These are phyloP conservation scores for Rhodomyrtus tomentosa DNA, from an alignment of 345 rosid species.

Conservation along the genomic window DNA sequence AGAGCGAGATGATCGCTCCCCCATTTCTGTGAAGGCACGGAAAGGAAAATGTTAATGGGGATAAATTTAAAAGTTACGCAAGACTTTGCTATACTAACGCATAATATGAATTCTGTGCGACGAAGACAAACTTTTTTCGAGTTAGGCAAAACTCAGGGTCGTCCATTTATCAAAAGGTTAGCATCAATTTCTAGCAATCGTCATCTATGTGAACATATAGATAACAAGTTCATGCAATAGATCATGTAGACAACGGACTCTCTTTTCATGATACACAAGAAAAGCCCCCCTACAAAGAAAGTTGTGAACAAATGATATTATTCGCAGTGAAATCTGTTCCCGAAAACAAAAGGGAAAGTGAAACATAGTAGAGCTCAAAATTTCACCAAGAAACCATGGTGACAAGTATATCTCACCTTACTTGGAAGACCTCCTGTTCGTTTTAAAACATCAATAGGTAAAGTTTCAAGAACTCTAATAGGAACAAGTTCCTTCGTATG, in stretches of 20 bases:
- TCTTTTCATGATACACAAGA: background rate
- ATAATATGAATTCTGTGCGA: background rate
- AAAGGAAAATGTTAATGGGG: background rate
- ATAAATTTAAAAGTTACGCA: background rate
- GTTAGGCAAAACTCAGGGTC: background rate
- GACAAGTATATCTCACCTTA: constrained; percentile 31
- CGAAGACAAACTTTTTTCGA: background rate
- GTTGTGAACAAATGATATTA: background rate
- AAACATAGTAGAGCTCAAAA: background rate
- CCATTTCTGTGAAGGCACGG: constrained; percentile 47
- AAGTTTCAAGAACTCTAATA: constrained; percentile 80
- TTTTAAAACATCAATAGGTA: constrained; percentile 53
- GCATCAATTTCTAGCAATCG: background rate
- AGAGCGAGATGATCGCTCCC: constrained; percentile 98
- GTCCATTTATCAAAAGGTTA: background rate
- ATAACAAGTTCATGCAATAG: background rate
- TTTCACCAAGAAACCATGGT: background rate
- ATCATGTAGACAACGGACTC: background rate
- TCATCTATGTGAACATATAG: background rate
- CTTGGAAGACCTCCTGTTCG: constrained; percentile 62
- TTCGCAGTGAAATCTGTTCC: background rate
- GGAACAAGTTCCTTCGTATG: constrained; percentile 70
- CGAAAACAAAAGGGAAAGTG: background rate
- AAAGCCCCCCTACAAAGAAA: background rate
- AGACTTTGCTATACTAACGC: background rate